Evolutionary conservation across 495 filamentous ascomycete species (phyloP), one percentile per base, ranked within the genome.

Genomic region (Achaetomiella virescens): DNA sequence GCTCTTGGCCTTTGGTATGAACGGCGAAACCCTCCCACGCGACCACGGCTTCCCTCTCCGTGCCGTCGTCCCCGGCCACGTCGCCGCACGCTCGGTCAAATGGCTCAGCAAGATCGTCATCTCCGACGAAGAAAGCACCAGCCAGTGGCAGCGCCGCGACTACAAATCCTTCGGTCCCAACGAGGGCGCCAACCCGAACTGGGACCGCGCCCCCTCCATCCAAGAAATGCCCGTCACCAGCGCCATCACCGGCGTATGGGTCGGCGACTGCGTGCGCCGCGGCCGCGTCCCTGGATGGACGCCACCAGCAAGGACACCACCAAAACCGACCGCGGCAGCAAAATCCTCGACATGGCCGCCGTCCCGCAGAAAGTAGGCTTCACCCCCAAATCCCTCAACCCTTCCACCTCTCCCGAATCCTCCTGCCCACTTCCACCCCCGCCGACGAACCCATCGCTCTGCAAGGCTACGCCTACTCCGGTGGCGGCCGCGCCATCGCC

Each of bases 121-220:
- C 2, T 72, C 77, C 27, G 75, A 79, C 48, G 75, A 82, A 54
- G 84, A 86, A 54, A 81, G 75, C 25, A 63, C 61, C 1, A 80
- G 78, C 45, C 72, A 81, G 56, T 87, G 83, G 71, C 81, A 85
- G 61, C 74, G 78, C 14, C 73, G 71, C 33, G 84, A 86, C 61
- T 87, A 87, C 71, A 85, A 85, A 54, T 72, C 75, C 41, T 78
- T 86, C 22, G 83, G 82, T 0, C 83, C 82, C 3, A 78, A 80
- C 52, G 72, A 79, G 58, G 67, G 69, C 12, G 68, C 78, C 40
- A 79, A 76, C 8, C 73, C 73, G 1, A 72, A 84, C 66, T 84
- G 81, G 83, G 74, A 76, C 33, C 60, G 66, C 24, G 78, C 77
- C 3, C 71, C 70, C 37, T 69, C 81, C 3, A 79, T 87, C 40